Percentiles rank a stretch among this genome's conserved stretches.
Conservation (phyloP, 257 asterid genomes). For the Knoxia roxburghii region DNA sequence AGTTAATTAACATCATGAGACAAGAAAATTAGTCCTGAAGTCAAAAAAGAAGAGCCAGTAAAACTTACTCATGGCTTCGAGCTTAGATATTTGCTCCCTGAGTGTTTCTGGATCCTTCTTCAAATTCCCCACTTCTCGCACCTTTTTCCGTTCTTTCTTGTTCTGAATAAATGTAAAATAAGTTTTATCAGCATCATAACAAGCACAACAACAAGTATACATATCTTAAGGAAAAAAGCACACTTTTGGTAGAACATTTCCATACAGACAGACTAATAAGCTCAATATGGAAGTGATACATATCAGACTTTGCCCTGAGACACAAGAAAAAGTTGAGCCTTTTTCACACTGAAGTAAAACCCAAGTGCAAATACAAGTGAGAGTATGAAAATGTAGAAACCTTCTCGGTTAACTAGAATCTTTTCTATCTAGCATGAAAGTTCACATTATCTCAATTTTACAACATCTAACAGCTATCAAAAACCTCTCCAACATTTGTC, state of each 20-base stretch:
- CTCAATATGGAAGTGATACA: not conserved
- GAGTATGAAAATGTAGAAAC: not conserved
- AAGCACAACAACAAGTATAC: not conserved
- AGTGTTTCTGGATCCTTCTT: constrained; percentile 89
- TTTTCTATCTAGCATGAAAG: not conserved
- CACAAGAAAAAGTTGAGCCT: not conserved
- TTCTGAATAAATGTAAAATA: constrained; percentile 39
- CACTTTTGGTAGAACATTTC: not conserved
- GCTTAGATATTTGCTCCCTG: constrained; percentile 72
- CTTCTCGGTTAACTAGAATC: not conserved
- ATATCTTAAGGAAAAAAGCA: not conserved
- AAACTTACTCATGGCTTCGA: constrained; percentile 80
- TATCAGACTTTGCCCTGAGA: not conserved
- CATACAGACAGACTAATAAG: not conserved
- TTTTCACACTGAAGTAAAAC: not conserved
- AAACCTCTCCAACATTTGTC: not conserved
- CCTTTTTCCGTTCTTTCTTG: constrained; percentile 93
- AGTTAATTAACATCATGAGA: not conserved
- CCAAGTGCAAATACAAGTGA: not conserved
- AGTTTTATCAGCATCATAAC: constrained; percentile 2
- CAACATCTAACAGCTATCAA: not conserved
- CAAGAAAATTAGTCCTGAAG: constrained; percentile 1
- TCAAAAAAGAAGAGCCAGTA: not conserved
- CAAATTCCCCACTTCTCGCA: constrained; percentile 89
- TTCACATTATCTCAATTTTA: not conserved